Conservation (phyloP, 345 rosid genomes). For the Gossypium thurberi region DNA sequence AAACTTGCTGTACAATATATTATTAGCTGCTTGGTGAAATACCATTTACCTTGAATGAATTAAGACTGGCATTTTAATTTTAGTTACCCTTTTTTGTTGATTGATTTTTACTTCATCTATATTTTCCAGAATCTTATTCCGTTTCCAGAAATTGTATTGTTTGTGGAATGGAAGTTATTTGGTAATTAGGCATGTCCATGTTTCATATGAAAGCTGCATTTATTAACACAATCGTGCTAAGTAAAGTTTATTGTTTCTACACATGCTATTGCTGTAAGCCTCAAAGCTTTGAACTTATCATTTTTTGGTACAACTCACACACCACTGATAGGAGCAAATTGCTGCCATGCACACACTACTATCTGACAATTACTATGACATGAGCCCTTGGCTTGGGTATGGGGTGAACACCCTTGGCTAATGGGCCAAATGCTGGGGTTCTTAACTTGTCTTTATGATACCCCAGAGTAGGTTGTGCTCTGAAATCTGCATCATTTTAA, state of each 20-base stretch:
- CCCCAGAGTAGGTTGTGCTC: not conserved
- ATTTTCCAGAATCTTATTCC: not conserved
- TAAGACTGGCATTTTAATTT: not conserved
- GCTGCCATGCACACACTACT: no score
- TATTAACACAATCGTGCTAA: no score
- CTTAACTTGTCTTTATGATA: not conserved
- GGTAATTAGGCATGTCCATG: not conserved
- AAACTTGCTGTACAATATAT: not conserved
- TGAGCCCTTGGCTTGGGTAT: no score
- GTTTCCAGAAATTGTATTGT: not conserved
- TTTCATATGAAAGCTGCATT: not conserved
- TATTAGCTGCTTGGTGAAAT: not conserved
- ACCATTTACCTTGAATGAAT: not conserved
- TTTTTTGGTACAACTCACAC: no score
- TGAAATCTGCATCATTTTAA: not conserved
- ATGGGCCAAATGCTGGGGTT: no score
- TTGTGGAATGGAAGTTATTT: not conserved
- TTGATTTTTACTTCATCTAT: not conserved
- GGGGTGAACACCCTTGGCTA: no score
- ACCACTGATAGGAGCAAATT: no score
- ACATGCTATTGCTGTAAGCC: not conserved
- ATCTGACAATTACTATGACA: no score
- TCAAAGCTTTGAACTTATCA: not conserved
- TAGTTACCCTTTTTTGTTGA: not conserved
- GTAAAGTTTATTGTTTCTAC: not conserved